Evolutionary conservation across 331 rosid species (phyloP).

Genomic region (Malus hybrid): DNA sequence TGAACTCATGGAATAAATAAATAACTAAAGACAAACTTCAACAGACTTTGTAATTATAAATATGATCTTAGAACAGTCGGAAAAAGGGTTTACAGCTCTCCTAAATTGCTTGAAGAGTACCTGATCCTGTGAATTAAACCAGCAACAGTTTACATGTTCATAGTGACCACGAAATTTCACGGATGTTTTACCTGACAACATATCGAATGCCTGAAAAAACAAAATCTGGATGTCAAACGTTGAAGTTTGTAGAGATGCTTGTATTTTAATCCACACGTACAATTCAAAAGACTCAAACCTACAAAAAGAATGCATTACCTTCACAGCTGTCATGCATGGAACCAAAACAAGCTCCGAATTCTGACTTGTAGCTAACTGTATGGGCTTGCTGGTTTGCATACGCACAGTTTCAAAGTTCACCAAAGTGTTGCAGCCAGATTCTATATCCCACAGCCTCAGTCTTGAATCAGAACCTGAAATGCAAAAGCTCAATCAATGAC

Average conservation of each 20-base stretch:
- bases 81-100: not conserved
- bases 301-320: too few species aligned
- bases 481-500: slow-evolving; percentile 6
- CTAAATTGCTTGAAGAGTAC: slow-evolving; percentile 18
- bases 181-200: slow-evolving; percentile 76
- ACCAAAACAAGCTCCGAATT: too few species aligned
- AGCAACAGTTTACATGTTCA: slow-evolving; percentile 78
- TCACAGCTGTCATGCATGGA: too few species aligned
- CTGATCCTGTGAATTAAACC: slow-evolving; percentile 72
- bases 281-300: too few species aligned
- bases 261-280: too few species aligned
- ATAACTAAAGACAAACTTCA: too few species aligned
- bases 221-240: slow-evolving; percentile 18
- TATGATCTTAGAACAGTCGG: too few species aligned
- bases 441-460: slow-evolving; percentile 66
- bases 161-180: slow-evolving; percentile 69
- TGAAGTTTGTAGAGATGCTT: not conserved
- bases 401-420: slow-evolving; percentile 40
- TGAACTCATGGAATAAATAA: too few species aligned
- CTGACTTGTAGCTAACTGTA: too few species aligned
- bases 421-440: too few species aligned
- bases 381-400: too few species aligned
- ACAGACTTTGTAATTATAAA: too few species aligned
- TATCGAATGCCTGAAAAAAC: slow-evolving; percentile 62
- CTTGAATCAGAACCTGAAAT: slow-evolving; percentile 90